Percentiles rank a stretch among this genome's conserved stretches.
These are phyloP conservation scores for Aspergillus clavatus DNA, from an alignment of 2,329 filamentous ascomycete genomes.

Conservation along the genomic window DNA sequence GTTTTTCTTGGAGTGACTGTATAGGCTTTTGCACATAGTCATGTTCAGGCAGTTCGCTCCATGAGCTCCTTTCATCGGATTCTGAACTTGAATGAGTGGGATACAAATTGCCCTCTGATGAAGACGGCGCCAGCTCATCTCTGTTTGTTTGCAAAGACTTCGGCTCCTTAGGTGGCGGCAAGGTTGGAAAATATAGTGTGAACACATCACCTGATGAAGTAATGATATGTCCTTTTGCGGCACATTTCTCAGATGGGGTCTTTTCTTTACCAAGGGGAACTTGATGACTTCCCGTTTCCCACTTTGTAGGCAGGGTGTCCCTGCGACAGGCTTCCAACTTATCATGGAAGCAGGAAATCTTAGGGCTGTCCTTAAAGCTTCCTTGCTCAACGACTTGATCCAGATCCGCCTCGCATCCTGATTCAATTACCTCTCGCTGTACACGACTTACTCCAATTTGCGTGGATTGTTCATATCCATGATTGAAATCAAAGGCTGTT, in stretches of 20 bases:
- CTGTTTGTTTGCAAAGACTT: not conserved
- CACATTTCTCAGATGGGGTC: not conserved
- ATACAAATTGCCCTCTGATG: not conserved
- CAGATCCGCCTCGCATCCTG: conserved; percentile 7
- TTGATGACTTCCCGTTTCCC: not conserved
- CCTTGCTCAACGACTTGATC: conserved; percentile 1
- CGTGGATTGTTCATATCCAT: not conserved
- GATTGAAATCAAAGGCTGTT: not conserved
- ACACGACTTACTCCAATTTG: not conserved
- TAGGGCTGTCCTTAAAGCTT: not conserved
- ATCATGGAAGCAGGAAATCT: not conserved
- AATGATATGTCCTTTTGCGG: not conserved
- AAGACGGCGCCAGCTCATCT: not conserved
- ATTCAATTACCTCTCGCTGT: not conserved
- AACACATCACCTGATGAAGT: not conserved
- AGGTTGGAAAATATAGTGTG: not conserved
- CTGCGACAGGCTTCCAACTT: not conserved
- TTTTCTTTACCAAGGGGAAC: too few relatives aligned
- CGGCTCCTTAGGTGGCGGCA: not conserved
- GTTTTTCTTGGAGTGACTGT: conserved; percentile 10
- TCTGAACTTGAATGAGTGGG: not conserved
- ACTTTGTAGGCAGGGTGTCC: not conserved
- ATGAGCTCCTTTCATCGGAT: not conserved
- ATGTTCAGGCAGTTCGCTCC: not conserved
- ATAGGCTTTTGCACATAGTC: conserved; percentile 2